These are phyloP conservation scores for Tuber indicum DNA, from an alignment of 495 filamentous ascomycete species.

Conservation along the genomic window DNA sequence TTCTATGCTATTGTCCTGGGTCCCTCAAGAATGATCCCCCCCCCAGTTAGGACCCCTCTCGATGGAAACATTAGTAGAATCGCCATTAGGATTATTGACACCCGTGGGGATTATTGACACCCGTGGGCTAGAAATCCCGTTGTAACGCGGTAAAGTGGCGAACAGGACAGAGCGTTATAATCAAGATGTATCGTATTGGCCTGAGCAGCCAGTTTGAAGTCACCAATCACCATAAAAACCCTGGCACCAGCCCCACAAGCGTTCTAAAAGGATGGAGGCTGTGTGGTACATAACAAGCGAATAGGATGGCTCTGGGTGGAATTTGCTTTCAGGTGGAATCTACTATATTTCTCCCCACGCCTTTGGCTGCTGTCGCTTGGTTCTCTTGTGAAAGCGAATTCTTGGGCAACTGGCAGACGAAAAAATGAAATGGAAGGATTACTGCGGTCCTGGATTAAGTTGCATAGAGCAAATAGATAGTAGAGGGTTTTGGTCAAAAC, in stretches of 20 bases:
- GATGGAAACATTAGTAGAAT: not conserved
- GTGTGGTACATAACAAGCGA: too few relatives aligned
- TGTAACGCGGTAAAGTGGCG: conserved; percentile 45
- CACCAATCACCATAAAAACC: conserved; percentile 67
- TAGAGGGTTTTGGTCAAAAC: too few relatives aligned
- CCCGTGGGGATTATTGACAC: not conserved
- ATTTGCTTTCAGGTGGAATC: too few relatives aligned
- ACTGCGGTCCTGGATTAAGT: too few relatives aligned
- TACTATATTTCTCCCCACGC: too few relatives aligned
- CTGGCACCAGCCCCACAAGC: conserved; percentile 54
- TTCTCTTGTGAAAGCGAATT: too few relatives aligned
- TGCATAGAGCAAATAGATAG: too few relatives aligned
- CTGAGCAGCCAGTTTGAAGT: conserved; percentile 63
- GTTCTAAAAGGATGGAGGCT: too few relatives aligned
- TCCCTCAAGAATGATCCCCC: conserved; percentile 52
- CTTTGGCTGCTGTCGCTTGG: too few relatives aligned
- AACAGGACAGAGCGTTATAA: conserved; percentile 43
- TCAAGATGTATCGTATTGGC: conserved; percentile 56
- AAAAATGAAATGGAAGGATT: too few relatives aligned
- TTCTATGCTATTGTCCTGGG: conserved; percentile 55
- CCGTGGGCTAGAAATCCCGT: not conserved
- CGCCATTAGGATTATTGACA: not conserved
- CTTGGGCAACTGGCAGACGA: too few relatives aligned
- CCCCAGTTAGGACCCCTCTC: not conserved
- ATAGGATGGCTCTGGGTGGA: too few relatives aligned